Evolutionary conservation across 192 early-diverging fungal species (phyloP), one percentile per base, ranked within the genome.

Genomic region (Polychytrium aggregatum): DNA sequence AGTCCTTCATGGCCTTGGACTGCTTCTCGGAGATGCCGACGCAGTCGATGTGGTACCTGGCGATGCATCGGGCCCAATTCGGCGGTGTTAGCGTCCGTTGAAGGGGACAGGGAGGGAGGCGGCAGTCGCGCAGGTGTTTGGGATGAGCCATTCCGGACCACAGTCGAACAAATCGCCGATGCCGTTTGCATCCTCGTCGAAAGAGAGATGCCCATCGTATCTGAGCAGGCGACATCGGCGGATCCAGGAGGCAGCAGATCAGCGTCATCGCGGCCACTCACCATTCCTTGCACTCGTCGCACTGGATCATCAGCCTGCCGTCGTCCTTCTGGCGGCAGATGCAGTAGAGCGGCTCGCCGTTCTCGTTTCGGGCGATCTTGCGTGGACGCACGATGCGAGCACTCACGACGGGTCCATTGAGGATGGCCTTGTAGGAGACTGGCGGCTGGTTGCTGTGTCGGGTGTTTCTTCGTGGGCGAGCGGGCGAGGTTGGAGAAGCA

Each of bases 251-350:
- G 36, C 10, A 11, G 10, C 36, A 37, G 17, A 65, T 34, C 18
- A 56, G 28, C 22, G 2, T 26, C 16, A 16, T 35, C 5, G 27
- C 9, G 18, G 52, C 17, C 10, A 27, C 64, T 50, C 78, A 85
- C 85, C 85, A 87, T 59, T 87, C 82, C 38, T 70, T 55, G 59
- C 85, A 87, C 25, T 52, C 52, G 52, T 85, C 83, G 51, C 85
- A 87, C 36, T 76, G 71, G 41, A 87, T 76, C 85, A 87, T 87
- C n/a, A 79, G 75, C 35, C 74, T 67, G 22, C 83, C 83, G 55
- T 72, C 61, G 30, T 87, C 83, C 9, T 70, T 68, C 36, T 72
- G 59, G n/a, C 74, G 63, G 44, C 85, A 87, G 20, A 76, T 59
- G 51, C 85, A 87, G 57, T 85, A 87, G 0, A 85, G 62, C 25